Evolutionary conservation across 1,284 basidiomycete genomes (phyloP).

Genomic region (Moniliophthora roreri): DNA sequence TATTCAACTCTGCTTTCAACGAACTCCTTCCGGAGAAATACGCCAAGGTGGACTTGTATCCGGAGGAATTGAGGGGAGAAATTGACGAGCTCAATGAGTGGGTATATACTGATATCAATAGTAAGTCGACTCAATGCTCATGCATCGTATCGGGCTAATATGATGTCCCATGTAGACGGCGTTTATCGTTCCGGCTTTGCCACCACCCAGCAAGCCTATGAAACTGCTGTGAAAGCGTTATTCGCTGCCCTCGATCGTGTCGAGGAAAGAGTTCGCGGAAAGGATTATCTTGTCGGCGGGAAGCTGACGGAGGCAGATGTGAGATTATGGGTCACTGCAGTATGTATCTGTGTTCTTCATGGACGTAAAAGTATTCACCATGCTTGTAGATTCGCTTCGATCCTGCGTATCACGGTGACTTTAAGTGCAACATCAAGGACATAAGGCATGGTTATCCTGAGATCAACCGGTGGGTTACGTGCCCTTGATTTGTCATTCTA

Average conservation of each 20-base stretch:
- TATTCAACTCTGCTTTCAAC: conserved; percentile 83
- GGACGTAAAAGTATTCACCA: background rate
- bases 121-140: conserved; percentile 18
- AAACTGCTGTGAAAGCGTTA: conserved; percentile 67
- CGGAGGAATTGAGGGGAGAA: conserved; percentile 64
- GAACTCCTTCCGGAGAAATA: conserved; percentile 64
- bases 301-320: conserved; percentile 91
- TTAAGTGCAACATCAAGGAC: conserved; percentile 90
- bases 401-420: conserved; percentile 87
- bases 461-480: conserved; percentile 52
- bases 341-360: conserved; percentile 40
- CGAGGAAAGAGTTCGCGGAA: conserved; percentile 78
- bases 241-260: conserved; percentile 81
- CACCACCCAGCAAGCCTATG: conserved; percentile 79
- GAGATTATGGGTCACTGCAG: conserved; percentile 88
- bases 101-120: conserved; percentile 51
- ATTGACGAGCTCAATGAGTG: conserved; percentile 77
- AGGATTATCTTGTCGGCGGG: conserved; percentile 83
- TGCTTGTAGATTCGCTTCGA: conserved; percentile 56
- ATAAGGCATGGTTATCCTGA: conserved; percentile 81
- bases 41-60: conserved; percentile 77
- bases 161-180: conserved; percentile 53
- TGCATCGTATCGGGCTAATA: background rate
- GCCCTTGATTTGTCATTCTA: background rate
- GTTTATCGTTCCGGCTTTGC: conserved; percentile 94